Conservation (phyloP, 1,284 basidiomycete genomes). For the Taiwanofungus camphoratus region DNA sequence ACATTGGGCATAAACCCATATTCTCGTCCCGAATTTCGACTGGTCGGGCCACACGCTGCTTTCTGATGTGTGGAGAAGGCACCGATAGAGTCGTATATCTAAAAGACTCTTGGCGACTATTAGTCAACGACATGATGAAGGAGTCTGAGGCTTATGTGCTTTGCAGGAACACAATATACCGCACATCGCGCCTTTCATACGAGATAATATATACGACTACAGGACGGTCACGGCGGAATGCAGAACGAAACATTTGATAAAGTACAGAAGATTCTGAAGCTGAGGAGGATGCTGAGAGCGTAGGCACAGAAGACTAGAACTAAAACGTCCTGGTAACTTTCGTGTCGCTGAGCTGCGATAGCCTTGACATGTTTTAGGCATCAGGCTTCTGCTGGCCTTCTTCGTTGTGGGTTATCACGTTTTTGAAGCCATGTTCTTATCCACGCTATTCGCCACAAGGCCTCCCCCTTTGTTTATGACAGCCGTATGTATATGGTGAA, state of each 20-base stretch:
- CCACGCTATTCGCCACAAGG: no score
- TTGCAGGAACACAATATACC: neutral
- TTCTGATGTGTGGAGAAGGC: neutral
- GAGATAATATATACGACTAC: no score
- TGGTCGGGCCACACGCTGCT: constrained; percentile 2
- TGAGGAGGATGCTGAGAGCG: no score
- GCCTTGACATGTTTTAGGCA: no score
- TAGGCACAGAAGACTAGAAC: no score
- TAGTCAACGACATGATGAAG: neutral
- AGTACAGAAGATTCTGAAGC: neutral
- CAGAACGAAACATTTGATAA: neutral
- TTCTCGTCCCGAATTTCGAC: neutral
- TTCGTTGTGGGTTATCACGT: no score
- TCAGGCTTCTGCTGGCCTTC: no score
- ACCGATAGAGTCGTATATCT: neutral
- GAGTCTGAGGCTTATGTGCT: neutral
- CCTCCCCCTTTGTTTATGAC: no score
- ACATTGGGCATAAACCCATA: neutral
- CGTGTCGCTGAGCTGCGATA: no score
- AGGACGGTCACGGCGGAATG: constrained; percentile 3
- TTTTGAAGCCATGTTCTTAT: no score
- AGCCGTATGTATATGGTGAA: no score
- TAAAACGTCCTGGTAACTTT: no score
- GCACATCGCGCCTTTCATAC: constrained; percentile 6
- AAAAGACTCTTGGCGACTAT: constrained; percentile 1